Conservation (phyloP, 2,329 filamentous ascomycete species). For the Phyllosticta citriasiana region DNA sequence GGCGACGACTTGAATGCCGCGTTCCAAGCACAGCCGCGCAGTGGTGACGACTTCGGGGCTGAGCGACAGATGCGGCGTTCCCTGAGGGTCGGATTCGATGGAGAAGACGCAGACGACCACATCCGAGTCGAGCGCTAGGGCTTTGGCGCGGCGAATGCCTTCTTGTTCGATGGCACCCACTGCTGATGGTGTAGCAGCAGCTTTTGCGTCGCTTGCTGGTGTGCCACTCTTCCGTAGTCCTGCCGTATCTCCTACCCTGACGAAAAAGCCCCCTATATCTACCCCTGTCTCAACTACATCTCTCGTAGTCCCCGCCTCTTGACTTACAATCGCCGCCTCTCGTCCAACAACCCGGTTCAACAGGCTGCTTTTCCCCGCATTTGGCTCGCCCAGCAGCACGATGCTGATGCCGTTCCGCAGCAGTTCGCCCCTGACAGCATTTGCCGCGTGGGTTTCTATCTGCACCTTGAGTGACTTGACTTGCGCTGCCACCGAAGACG, state of each 20-base stretch:
- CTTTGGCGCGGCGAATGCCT: constrained; percentile 78
- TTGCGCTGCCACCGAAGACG: constrained; percentile 57
- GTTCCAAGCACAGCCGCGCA: constrained; percentile 38
- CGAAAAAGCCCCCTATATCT: constrained; percentile 81
- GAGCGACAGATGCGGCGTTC: constrained; percentile 25
- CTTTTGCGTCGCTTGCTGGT: not conserved
- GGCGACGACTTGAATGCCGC: constrained; percentile 46
- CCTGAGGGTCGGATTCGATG: constrained; percentile 42
- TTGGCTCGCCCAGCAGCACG: constrained; percentile 81
- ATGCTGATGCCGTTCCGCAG: constrained; percentile 77
- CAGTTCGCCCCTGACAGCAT: constrained; percentile 73
- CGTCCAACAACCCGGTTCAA: constrained; percentile 83
- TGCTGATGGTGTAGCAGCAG: constrained; percentile 17
- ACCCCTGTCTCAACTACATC: constrained; percentile 89
- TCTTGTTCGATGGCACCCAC: constrained; percentile 77
- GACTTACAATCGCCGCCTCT: constrained; percentile 90
- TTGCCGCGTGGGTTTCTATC: constrained; percentile 61
- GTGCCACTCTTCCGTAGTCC: constrained; percentile 50
- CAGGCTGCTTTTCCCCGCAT: constrained; percentile 88
- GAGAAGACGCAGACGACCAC: constrained; percentile 72
- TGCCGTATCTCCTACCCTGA: constrained; percentile 91
- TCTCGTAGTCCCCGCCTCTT: constrained; percentile 84
- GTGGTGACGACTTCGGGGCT: constrained; percentile 50
- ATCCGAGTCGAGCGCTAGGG: constrained; percentile 73
- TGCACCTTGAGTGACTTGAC: constrained; percentile 51